Conservation (phyloP, 176 grass and related monocot species). For the Thinopyrum elongatum region DNA sequence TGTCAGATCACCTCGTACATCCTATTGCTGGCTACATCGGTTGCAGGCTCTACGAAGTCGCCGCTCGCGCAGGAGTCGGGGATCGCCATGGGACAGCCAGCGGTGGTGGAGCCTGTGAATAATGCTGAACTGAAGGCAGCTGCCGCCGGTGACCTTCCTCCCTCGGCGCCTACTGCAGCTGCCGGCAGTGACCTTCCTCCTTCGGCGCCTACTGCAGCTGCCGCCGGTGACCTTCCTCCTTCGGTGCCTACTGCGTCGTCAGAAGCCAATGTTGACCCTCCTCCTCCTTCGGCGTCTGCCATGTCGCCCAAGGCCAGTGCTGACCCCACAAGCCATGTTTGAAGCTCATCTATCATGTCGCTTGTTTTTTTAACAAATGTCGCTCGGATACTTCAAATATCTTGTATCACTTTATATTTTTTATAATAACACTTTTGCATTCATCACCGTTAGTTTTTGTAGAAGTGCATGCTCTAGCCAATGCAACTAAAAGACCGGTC, state of each 20-base stretch:
- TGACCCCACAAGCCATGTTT: not conserved
- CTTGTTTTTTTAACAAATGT: no score
- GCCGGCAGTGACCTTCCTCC: not conserved
- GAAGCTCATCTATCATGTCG: not conserved
- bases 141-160: no score
- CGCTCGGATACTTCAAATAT: no score
- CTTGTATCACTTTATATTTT: no score
- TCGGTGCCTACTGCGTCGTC: not conserved
- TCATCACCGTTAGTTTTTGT: no score
- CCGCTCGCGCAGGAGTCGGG: not conserved
- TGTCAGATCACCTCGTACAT: constrained; percentile 18
- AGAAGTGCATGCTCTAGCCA: no score
- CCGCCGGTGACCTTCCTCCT: no score
- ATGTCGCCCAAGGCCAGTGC: not conserved
- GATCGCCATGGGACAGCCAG: not conserved
- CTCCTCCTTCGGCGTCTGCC: not conserved
- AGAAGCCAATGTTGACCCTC: not conserved
- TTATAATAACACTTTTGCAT: no score
- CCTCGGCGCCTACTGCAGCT: no score
- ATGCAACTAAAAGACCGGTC: no score
- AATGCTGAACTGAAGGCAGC: not conserved
- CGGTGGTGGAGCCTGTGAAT: not conserved
- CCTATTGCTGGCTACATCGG: not conserved
- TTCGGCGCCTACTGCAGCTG: no score
- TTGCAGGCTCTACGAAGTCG: not conserved